A percentile compares a stretch with the other conserved stretches of the same genome.
Conservation (phyloP, 352 stramenopile genomes). For the Thraustochytrium sp. region DNA sequence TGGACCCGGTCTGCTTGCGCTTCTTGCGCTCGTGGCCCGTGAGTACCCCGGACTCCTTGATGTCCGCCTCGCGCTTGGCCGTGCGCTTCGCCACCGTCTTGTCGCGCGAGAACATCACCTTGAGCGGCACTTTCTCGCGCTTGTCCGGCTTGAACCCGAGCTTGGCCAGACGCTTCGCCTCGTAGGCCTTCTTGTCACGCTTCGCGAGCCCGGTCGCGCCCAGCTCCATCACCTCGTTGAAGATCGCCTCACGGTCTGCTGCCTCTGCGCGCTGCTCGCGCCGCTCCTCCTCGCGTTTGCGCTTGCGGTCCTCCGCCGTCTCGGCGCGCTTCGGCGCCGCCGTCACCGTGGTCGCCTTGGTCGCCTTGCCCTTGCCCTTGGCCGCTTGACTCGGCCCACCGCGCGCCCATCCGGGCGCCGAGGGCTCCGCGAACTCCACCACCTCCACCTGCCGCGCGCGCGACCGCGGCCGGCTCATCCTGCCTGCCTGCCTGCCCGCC, state of each 20-base stretch:
- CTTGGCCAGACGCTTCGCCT: not conserved
- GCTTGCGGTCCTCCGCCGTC: too few relatives aligned
- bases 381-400: not conserved
- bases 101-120: not conserved
- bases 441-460: not conserved
- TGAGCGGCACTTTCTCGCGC: not conserved
- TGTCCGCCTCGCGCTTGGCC: not conserved
- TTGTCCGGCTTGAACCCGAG: not conserved
- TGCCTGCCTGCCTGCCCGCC: not conserved
- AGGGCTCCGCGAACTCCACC: not conserved
- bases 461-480: slow-evolving; percentile 4
- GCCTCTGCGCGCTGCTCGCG: not conserved
- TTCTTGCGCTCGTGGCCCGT: slow-evolving; percentile 7
- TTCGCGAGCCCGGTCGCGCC: slow-evolving; percentile 2
- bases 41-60: not conserved
- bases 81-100: slow-evolving; percentile 8
- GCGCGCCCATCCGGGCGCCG: not conserved
- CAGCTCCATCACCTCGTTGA: not conserved
- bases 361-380: too few relatives aligned
- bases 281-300: not conserved
- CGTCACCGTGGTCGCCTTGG: not conserved
- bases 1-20: not conserved
- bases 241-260: slow-evolving; percentile 5
- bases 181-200: not conserved
- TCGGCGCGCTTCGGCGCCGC: not conserved